Evolutionary conservation across 2,329 filamentous ascomycete species (phyloP), one percentile per base, ranked within the genome.

Genomic region (Alternaria hordeiaustralica): DNA sequence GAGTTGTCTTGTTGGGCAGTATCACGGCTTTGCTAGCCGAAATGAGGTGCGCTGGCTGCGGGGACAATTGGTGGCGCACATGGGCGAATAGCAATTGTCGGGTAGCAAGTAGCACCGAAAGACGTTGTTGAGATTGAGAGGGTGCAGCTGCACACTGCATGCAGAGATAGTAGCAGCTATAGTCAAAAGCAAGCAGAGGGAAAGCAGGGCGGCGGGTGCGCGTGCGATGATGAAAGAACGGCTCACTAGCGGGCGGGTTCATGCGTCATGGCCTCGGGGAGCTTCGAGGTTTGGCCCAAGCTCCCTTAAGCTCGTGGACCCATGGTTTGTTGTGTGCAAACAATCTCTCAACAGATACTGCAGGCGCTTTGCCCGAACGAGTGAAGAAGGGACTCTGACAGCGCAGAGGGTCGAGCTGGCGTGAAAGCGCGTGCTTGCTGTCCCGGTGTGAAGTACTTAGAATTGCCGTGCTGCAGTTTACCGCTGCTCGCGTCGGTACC

Each of bases 401-500:
- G 23, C 20, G 21, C 49, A 53, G 49, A 41, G 49, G 20, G 28
- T 53, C 30, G 20, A 55, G 50, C n/a, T 28, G 25, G 23, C 25
- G 58, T 23, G 47, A 41, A 36, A 25, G 5, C 18, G 41, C 26
- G 6, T 15, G 9, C 36, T 13, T 50, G 23, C 9, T 25, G 11
- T 18, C 11, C 15, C 30, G 13, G 21, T 4, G 20, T 18, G 36
- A 20, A 41, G 30, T 21, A 53, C 21, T 41, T 44, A 55, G 30
- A 55, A n/a, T 53, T 59, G 53, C 67, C 61, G 64, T 71, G 59
- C 65, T 71, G 65, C 68, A 64, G 61, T 58, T 63, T 70, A 59
- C 65, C 62, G 68, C 68, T 63, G 60, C 43, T 68, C 64, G 66
- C 65, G 51, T 71, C 60, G 71, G 64, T 67, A 64, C 61, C 67